Evolutionary conservation across 352 stramenopile species (phyloP), one percentile per base, ranked within the genome.

Genomic region (Phytopythium sindhum): DNA sequence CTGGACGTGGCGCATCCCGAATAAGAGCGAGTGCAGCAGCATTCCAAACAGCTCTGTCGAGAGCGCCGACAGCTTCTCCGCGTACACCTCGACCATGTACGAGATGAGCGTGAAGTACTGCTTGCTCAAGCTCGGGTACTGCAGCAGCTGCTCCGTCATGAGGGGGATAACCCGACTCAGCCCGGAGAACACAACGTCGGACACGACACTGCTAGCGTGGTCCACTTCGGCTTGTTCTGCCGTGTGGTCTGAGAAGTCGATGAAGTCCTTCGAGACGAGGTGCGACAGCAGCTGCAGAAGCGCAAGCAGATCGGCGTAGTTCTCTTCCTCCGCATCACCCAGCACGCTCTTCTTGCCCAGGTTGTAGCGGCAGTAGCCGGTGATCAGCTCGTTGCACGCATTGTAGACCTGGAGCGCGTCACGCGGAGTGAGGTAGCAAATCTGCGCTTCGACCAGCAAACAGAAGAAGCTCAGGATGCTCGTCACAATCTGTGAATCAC

Each of bases 51-150:
- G 72, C 3, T 74, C 65, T 17, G 70, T 73, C n/a, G 84, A 69
- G 19, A 95, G 74, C 6, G 69, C 63, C 33, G 80, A 69, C 35
- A 95, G 74, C 69, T 94, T 93, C 37, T 92, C 79, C 14, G 85
- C 82, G 64, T 95, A 93, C 23, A 94, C 84, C 69, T 95, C 87
- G 26, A 95, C 77, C 80, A 95, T 91, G 63, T 88, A 93, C 23
- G 82, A 88, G 33, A 97, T 80, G 56, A 97, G 70, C 29, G 84
- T 93, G 64, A 97, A 97, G 58, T 96, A 97, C 64, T 95, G 88
- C 57, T 92, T 89, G 69, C 82, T 92, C 65, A 97, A 70, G 29
- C 68, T 82, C 11, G 88, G 87, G 59, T 96, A 96, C 42, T 93
- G 79, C 52, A 97, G 69, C 60, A 97, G 67, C 60, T 87, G 77